Conservation (phyloP, 352 stramenopile species). For the Phytophthora podocarpi region DNA sequence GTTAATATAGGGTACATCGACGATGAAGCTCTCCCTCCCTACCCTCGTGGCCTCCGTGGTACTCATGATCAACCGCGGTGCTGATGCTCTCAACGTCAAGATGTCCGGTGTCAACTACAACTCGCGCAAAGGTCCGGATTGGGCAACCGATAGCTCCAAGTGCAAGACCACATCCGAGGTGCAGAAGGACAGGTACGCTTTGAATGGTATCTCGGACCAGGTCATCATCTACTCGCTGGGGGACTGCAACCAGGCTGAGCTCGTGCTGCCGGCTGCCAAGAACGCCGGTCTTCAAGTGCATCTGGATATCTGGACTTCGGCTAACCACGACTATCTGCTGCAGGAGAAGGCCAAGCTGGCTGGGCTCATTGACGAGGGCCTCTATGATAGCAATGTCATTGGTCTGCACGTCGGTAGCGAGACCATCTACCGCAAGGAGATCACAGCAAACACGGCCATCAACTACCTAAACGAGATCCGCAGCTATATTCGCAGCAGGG, state of each 20-base stretch:
- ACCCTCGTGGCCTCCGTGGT: constrained; percentile 21
- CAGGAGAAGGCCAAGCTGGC: constrained; percentile 52
- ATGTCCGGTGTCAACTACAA: constrained; percentile 83
- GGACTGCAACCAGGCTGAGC: constrained; percentile 53
- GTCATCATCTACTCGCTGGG: constrained; percentile 75
- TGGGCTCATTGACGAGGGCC: constrained; percentile 38
- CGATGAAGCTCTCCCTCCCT: constrained; percentile 45
- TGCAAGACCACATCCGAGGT: constrained; percentile 62
- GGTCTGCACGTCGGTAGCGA: constrained; percentile 69
- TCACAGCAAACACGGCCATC: constrained; percentile 51
- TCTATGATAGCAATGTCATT: constrained; percentile 57
- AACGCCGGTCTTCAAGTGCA: constrained; percentile 53
- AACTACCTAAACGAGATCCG: constrained; percentile 68
- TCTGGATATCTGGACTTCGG: constrained; percentile 69
- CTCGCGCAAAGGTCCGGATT: constrained; percentile 62
- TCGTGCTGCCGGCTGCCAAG: constrained; percentile 55
- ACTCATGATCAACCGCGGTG: constrained; percentile 12
- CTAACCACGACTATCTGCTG: constrained; percentile 41
- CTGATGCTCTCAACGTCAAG: constrained; percentile 52
- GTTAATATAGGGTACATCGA: no score
- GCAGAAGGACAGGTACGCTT: constrained; percentile 52
- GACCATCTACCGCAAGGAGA: constrained; percentile 71
- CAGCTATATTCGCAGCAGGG: no score
- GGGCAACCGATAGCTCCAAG: constrained; percentile 31
- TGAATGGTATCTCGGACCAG: constrained; percentile 52